Evolutionary conservation across 164 flowering plant species (phyloP).

Genomic region (Vitis cinerea): DNA sequence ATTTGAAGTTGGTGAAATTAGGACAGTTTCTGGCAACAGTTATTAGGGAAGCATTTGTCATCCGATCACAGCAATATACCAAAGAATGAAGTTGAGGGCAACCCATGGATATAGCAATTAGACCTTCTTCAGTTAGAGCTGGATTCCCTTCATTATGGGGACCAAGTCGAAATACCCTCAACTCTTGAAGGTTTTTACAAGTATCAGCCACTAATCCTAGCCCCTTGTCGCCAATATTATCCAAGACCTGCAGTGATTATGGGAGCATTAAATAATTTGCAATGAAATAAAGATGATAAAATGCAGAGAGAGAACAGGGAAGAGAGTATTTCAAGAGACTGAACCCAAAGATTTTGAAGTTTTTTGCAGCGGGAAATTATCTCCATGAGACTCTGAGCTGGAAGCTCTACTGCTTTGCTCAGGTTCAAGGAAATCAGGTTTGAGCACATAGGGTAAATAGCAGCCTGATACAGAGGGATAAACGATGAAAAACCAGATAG

Average conservation of each 20-base stretch:
- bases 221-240: conserved; percentile 54
- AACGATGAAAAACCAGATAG: not conserved
- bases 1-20: conserved; percentile 40
- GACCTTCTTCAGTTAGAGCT: conserved; percentile 48
- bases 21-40: conserved; percentile 55
- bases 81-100: conserved; percentile 49
- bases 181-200: conserved; percentile 48
- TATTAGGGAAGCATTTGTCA: conserved; percentile 58
- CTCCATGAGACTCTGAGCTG: conserved; percentile 28
- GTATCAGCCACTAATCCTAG: conserved; percentile 40
- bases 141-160: conserved; percentile 19
- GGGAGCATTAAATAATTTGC: not conserved
- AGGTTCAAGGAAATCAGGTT: conserved; percentile 45
- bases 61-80: conserved; percentile 52
- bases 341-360: conserved; percentile 53
- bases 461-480: not conserved
- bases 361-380: conserved; percentile 40
- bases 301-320: not conserved
- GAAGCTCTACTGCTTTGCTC: conserved; percentile 45
- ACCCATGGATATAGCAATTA: conserved; percentile 46
- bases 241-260: conserved; percentile 40
- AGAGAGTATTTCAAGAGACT: conserved; percentile 6
- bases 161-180: conserved; percentile 56
- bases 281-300: not conserved
- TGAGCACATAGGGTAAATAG: not conserved